Evolutionary conservation across 345 rosid species (phyloP), one percentile per base, ranked within the genome.

Genomic region (Citrus sp.): DNA sequence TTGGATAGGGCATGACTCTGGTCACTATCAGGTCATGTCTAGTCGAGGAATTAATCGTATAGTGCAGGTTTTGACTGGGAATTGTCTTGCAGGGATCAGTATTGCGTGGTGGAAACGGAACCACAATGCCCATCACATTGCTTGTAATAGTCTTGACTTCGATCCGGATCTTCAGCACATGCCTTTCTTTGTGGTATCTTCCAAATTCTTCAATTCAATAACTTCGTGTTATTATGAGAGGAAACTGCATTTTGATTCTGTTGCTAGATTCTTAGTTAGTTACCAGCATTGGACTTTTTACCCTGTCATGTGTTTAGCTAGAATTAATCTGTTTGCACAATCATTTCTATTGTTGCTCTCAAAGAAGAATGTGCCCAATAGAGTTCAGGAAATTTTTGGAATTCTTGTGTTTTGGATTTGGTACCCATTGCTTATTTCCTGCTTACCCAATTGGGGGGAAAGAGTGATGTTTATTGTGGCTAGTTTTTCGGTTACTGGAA

Each of bases 1-100:
- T 60, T 92, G 94, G 94, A 70, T 92, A 28, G 94, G 96, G 6
- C 96, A 92, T 82, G 94, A 92, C 77, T 92, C 96, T 3, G 92
- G 96, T 1, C 96, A 92, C 81, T 90, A 89, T 73, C 77, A 78
- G 78, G 66, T 90, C 73, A 88, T 85, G 87, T 4, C 72, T 1
- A 82, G 35, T 64, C 87, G 70, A 1, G 54, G 73, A 38, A 16
- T 77, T 34, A 90, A 89, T 60, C 84, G 91, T 5, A 40, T 88
- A 3, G 78, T 74, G 13, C 94, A 92, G 89, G 28, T 92, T 77
- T 74, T 92, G 65, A 77, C 86, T 9, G 94, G 97, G 32, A 92
- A 92, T 79, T 92, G 97, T 77, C 86, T 92, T 62, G 86, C 97
- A 3, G 97, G 94, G 66, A 85, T 88, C 55, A 87, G 93, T 78